These are phyloP conservation scores for Dactylellina sp. DNA, from an alignment of 2,329 filamentous ascomycete genomes.

Conservation along the genomic window DNA sequence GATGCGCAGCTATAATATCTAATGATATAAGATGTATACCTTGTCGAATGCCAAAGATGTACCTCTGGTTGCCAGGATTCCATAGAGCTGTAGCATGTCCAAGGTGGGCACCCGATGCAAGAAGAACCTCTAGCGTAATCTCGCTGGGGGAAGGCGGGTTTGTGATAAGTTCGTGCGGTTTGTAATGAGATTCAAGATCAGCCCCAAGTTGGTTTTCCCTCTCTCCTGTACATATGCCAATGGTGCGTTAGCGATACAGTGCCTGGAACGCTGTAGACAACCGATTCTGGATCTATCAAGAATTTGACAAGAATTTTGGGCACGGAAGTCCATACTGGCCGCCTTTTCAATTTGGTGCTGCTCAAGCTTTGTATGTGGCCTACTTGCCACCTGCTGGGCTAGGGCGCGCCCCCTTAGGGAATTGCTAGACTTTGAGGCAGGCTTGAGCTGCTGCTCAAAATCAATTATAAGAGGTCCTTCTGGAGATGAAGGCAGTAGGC, in stretches of 20 bases:
- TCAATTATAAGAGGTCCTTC: slow-evolving; percentile 44
- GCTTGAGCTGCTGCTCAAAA: slow-evolving; percentile 41
- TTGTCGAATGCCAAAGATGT: slow-evolving; percentile 90
- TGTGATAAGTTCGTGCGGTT: slow-evolving; percentile 74
- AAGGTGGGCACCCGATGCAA: slow-evolving; percentile 87
- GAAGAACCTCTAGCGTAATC: slow-evolving; percentile 88
- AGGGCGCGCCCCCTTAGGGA: background rate
- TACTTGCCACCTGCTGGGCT: background rate
- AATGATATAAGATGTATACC: slow-evolving; percentile 93
- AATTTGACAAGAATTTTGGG: background rate
- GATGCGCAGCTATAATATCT: slow-evolving; percentile 86
- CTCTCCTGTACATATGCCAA: slow-evolving; percentile 37
- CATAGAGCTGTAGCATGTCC: slow-evolving; percentile 91
- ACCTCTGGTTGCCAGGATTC: slow-evolving; percentile 93
- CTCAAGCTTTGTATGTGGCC: slow-evolving; percentile 31
- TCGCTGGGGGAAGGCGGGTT: slow-evolving; percentile 82
- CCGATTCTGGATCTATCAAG: background rate
- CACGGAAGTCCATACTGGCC: slow-evolving; percentile 28
- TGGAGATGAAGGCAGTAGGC: background rate
- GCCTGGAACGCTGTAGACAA: background rate
- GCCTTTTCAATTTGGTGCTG: slow-evolving; percentile 33
- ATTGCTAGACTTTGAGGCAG: background rate
- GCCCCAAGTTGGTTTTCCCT: slow-evolving; percentile 58
- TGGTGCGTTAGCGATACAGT: slow-evolving; percentile 9
- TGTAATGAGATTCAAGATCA: slow-evolving; percentile 70